Evolutionary conservation across 106 monocot genomes (phyloP), one percentile per base, ranked within the genome.

Genomic region (Iris macrosiphon): DNA sequence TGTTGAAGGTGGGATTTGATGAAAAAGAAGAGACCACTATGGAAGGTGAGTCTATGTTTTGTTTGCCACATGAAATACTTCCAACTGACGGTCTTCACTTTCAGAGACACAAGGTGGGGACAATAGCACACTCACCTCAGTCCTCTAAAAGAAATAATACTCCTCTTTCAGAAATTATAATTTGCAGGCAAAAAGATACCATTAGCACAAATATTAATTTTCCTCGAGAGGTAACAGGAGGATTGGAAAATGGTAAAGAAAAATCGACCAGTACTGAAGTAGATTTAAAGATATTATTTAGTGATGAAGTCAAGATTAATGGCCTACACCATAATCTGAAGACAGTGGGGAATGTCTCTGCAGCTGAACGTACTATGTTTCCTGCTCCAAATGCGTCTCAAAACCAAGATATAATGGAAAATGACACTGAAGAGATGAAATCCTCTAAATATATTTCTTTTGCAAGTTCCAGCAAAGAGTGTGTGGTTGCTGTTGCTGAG

Each of bases 151-250:
- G 46, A 16, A 30, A 37, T 17, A 19, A 37, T 42, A 42, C 49
- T 44, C 67, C 76, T 55, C 49, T 80, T 47, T 80, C 80, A 63
- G 77, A 84, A 70, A 75, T 65, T 71, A 68, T 70, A 64, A 47
- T 75, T 29, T 84, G 63, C 49, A 57, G 62, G 71, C 41, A 41
- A 9, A 67, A 49, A 41, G 39, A 70, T 29, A 21, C 7, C 21
- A 19, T 64, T 71, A 39, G 20, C n/a, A 4, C 25, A 31, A 60
- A 66, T 41, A 31, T 26, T 28, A 29, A 25, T 50, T 49, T 39
- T 64, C 28, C 33, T 37, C 43, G 52, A 9, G 62, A 34, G 20
- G 14, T 21, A 51, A 24, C 33, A 26, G 7, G 22, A 10, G 37
- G 14, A 40, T 40, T 1, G 14, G 40, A 60, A 48, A 49, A 60